Evolutionary conservation across 139 green algal genomes (phyloP).

Genomic region (Volvox africanus): DNA sequence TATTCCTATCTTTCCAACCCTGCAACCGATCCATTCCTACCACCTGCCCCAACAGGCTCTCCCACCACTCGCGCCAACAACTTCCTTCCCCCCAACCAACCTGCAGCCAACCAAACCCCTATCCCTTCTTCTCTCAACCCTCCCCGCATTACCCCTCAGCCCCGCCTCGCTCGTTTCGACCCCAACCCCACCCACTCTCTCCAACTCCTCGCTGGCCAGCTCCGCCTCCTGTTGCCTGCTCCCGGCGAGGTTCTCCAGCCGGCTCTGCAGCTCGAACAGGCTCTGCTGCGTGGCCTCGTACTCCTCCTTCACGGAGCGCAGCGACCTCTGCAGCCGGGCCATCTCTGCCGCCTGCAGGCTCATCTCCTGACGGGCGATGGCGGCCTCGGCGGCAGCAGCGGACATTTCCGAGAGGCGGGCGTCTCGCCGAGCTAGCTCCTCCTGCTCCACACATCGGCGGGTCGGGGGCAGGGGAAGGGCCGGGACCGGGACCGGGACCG

Average conservation of each 20-base stretch:
- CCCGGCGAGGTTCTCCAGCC: constrained; percentile 37
- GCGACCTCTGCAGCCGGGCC: constrained; percentile 45
- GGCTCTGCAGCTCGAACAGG: constrained; percentile 54
- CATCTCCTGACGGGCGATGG: neutral
- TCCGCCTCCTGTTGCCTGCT: constrained; percentile 54
- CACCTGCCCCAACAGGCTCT: neutral
- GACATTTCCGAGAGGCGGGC: constrained; percentile 38
- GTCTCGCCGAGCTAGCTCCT: constrained; percentile 25
- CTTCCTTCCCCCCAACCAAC: neutral
- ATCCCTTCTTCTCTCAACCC: neutral
- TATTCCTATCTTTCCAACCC: no score
- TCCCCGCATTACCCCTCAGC: no score
- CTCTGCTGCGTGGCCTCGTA: constrained; percentile 50
- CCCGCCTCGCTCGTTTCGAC: no score
- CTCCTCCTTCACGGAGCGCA: constrained; percentile 47
- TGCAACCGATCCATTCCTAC: no score
- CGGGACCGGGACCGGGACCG: no score
- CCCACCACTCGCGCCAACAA: neutral
- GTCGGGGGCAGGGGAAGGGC: no score
- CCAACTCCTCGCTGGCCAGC: constrained; percentile 53
- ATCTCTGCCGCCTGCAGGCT: constrained; percentile 42
- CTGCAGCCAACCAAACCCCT: neutral
- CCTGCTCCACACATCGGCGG: neutral
- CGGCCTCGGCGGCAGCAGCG: constrained; percentile 24
- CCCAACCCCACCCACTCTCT: constrained; percentile 12